Base-by-base conservation (phyloP, 192 early-diverging fungal genomes). In the Lobosporangium transversale region DNA sequence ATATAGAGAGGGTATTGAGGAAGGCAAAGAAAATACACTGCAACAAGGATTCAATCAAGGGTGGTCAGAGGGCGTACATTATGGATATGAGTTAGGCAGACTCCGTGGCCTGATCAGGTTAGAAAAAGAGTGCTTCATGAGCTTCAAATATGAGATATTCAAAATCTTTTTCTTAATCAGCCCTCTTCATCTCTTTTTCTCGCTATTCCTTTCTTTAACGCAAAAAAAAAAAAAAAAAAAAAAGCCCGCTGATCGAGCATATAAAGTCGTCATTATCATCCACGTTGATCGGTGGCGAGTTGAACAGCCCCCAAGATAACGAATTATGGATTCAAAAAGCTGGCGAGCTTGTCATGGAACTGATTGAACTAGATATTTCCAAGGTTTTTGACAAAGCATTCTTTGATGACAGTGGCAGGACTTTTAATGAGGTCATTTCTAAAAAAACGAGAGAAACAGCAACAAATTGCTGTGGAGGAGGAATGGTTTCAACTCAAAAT, bases 1-100 rank as follows among this genome's bases (percentile, higher is more conserved):
- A 17, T 90, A 89, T 62, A 85, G 85, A 50, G 89, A 88, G 31
- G 89, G 89, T 4, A 85, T 90, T 37, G 69, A 83, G 10, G 89
- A 88, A 62, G 88, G 86, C 11, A 89, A 90, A 52, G 84, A 89
- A 49, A 57, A 66, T 0, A 78, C 73, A 7, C 60, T 90, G 48
- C 89, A 90, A 59, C 26, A 81, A 26, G 89, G 89, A 4, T 90
- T 90, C 66, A 87, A 90, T 66, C 59, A 58, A 18, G 89, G 89
- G 3, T 90, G 85, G 70, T 59, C 60, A n/a, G 86, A 88, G 43
- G 89, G 85, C 8, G 68, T 84, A 10, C 55, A 65, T 2, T 78
- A 86, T 47, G 89, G 86, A 15, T 59, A 80, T 31, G 58, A 70
- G 30, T 24, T 89, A 2, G 89, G 89, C 11, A 63, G 81, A 57